These are phyloP conservation scores for Candida pseudoviswanathii DNA, from an alignment of 1,139 yeast genomes.

Conservation along the genomic window DNA sequence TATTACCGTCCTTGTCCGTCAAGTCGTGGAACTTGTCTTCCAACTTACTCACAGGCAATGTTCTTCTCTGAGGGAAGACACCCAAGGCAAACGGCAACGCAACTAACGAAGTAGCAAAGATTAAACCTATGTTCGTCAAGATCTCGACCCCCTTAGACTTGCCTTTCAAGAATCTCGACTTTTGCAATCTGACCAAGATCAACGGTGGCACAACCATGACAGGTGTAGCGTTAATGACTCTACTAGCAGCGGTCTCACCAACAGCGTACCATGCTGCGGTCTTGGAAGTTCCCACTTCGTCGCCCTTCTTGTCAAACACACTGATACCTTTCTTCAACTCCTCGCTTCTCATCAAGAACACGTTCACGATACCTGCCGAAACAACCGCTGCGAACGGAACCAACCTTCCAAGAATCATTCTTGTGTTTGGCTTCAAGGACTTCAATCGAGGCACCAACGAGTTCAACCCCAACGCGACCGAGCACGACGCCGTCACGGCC, in stretches of 20 bases:
- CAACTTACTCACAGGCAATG: conserved; percentile 55
- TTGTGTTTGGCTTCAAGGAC: conserved; percentile 66
- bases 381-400: conserved; percentile 99
- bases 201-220: conserved; percentile 96
- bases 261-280: conserved; percentile 90
- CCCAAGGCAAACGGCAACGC: conserved; percentile 95
- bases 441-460: conserved; percentile 82
- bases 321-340: conserved; percentile 83
- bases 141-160: conserved; percentile 67
- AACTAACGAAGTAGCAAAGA: conserved; percentile 79
- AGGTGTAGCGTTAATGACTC: conserved; percentile 96
- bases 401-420: conserved; percentile 72
- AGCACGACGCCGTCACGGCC: conserved; percentile 94
- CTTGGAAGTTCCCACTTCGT: conserved; percentile 74
- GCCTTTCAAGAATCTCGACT: conserved; percentile 60
- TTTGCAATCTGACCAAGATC: conserved; percentile 74
- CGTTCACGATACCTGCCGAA: conserved; percentile 92
- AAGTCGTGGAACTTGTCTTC: conserved; percentile 65
- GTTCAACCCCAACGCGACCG: conserved; percentile 91
- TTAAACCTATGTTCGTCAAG: conserved; percentile 76
- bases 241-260: conserved; percentile 93
- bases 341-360: conserved; percentile 92
- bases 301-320: conserved; percentile 71
- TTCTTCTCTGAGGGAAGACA: conserved; percentile 87
- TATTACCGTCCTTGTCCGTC: conserved; percentile 64